These are phyloP conservation scores for Huiozyma sinensis DNA, from an alignment of 805 yeast species.

Conservation along the genomic window DNA sequence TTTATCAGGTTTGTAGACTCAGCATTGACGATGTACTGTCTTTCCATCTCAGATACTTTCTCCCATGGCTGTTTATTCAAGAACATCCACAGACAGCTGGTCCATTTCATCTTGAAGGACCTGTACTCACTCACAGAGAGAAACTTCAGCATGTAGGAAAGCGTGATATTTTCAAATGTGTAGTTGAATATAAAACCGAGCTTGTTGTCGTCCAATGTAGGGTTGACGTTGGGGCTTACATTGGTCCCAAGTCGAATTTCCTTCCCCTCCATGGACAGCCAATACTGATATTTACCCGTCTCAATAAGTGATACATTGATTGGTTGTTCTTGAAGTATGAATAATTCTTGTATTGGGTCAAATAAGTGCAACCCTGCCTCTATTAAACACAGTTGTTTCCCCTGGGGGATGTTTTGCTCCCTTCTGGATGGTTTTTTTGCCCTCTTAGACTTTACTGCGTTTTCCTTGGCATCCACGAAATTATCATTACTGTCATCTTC, in stretches of 20 bases:
- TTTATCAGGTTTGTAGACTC: conserved; percentile 32
- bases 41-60: conserved; percentile 33
- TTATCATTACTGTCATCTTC: conserved; percentile 16
- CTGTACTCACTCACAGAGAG: conserved; percentile 30
- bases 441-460: background rate
- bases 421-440: conserved; percentile 5
- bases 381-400: conserved; percentile 5
- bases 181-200: conserved; percentile 56
- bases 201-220: conserved; percentile 48
- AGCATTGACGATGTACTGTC: conserved; percentile 48
- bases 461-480: background rate
- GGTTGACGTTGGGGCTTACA: conserved; percentile 44
- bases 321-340: conserved; percentile 32
- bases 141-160: conserved; percentile 60
- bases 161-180: conserved; percentile 30
- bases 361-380: conserved; percentile 42
- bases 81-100: conserved; percentile 51
- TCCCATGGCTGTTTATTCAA: conserved; percentile 42
- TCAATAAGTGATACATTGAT: conserved; percentile 34
- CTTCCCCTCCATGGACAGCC: conserved; percentile 35
- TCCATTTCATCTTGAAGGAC: conserved; percentile 42
- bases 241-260: conserved; percentile 30
- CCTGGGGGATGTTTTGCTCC: conserved; percentile 6
- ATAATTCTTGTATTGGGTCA: conserved; percentile 41
- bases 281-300: conserved; percentile 40